phyloP scores from a whole-genome alignment of 2,329 filamentous ascomycete species.

The Neospermospora avenae region DNA sequence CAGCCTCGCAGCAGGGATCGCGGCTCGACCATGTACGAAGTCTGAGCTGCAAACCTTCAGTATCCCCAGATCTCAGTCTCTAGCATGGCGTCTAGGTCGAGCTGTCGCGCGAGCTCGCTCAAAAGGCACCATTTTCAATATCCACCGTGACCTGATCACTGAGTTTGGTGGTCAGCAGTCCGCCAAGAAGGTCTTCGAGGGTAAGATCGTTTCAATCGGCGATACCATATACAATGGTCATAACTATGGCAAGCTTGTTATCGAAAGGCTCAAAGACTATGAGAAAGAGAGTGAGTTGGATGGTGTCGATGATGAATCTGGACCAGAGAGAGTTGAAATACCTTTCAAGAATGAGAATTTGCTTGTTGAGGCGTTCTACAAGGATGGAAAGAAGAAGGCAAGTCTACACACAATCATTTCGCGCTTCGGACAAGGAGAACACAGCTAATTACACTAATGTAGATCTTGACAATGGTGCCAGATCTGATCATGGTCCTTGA shows the following conservation, averaged over 20 bases:
- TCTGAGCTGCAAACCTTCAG: constrained; percentile 5
- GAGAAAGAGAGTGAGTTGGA: background rate
- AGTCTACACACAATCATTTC: background rate
- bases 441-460: background rate
- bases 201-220: constrained; percentile 5
- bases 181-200: constrained; percentile 5
- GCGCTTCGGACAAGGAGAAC: background rate
- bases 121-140: background rate
- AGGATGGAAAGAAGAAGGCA: constrained; percentile 1
- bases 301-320: background rate
- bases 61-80: constrained; percentile 3
- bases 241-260: constrained; percentile 7
- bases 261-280: constrained; percentile 4
- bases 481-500: constrained; percentile 9
- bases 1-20: constrained; percentile 5
- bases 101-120: background rate
- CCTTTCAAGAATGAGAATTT: constrained; percentile 13
- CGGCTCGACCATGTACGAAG: constrained; percentile 2
- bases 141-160: background rate
- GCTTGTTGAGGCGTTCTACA: background rate
- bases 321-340: background rate
- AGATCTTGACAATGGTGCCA: constrained; percentile 7
- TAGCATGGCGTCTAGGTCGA: constrained; percentile 6
- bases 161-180: constrained; percentile 2
- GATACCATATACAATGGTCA: background rate